Evolutionary conservation across 73 alveolate species (phyloP), one percentile per base, ranked within the genome.

Genomic region (Stentor roeselii): DNA sequence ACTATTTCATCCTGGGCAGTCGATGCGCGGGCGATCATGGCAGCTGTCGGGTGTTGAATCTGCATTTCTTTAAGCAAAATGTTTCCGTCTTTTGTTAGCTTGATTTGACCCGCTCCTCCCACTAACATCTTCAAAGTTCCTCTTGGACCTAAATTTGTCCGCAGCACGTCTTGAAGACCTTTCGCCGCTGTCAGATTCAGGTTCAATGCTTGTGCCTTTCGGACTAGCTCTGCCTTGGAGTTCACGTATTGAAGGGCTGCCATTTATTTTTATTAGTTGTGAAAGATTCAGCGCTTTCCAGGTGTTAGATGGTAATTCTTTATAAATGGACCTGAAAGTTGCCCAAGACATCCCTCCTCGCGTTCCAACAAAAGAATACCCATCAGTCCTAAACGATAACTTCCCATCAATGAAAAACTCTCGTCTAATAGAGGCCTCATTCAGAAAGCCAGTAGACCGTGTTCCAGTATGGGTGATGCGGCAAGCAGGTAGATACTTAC

Each of bases 91-190:
- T 97, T 97, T 58, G 99, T 97, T 82, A 97, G 92, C 95, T 97
- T 97, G 89, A 97, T 92, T 87, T 97, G 99, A 32, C 99, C 99
- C 37, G 99, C 99, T 14, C 99, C 99, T 0, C 99, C 99, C 42
- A 97, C 99, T 76, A 97, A 92, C 99, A 97, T 97, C 86, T 97
- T 97, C 82, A 95, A 90, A 60, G 99, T 97, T 39, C 99, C 99
- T 86, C 92, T 94, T 67, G 99, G 99, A 30, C 99, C 99, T 32
- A 97, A 92, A 88, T 95, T 97, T 50, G 97, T 84, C 89, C 95
- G 93, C 61, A 97, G 95, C 32, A 97, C 99, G 87, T 92, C 96
- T 82, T 92, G 93, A 42, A 95, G 94, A 39, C 98, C 97, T 76
- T 91, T 83, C 61, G 98, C 97, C 3, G 98, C 99, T 36, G 92